Conservation (phyloP, 139 green algal genomes). For the Pseudopediastrum boryanum region DNA sequence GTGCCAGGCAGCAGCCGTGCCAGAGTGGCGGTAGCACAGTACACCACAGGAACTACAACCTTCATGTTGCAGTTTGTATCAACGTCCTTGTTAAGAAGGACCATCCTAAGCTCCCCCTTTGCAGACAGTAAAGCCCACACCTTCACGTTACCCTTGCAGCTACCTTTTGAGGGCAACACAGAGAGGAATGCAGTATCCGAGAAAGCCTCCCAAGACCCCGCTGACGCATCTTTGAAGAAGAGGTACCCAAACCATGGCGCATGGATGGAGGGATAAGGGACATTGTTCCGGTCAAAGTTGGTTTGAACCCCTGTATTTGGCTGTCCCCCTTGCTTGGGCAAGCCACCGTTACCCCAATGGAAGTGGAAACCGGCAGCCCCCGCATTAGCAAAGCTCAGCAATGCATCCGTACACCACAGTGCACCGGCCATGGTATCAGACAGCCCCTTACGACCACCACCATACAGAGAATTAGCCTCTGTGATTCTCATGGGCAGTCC, state of each 20-base stretch:
- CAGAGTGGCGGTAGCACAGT: conserved; percentile 13
- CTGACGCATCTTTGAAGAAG: neutral
- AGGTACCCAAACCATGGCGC: neutral
- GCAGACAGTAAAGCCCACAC: neutral
- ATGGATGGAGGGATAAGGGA: conserved; percentile 6
- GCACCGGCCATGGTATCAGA: neutral
- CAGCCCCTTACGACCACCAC: neutral
- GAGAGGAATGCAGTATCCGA: neutral
- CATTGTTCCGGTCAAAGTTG: conserved; percentile 1
- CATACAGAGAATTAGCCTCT: conserved; percentile 36
- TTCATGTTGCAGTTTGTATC: neutral
- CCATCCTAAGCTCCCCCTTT: neutral
- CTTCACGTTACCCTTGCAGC: neutral
- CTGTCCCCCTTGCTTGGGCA: neutral
- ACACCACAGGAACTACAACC: neutral
- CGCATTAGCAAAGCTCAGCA: neutral
- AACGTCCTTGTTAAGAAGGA: neutral
- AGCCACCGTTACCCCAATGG: conserved; percentile 9
- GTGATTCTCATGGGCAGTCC: conserved; percentile 29
- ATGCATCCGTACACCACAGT: neutral
- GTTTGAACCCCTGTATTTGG: conserved; percentile 10
- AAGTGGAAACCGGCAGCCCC: conserved; percentile 10
- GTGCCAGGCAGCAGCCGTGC: conserved; percentile 20
- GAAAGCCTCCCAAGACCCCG: neutral
- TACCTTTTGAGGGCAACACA: neutral